Base-by-base conservation (phyloP, 495 filamentous ascomycete genomes). In the Xylaria sp. region DNA sequence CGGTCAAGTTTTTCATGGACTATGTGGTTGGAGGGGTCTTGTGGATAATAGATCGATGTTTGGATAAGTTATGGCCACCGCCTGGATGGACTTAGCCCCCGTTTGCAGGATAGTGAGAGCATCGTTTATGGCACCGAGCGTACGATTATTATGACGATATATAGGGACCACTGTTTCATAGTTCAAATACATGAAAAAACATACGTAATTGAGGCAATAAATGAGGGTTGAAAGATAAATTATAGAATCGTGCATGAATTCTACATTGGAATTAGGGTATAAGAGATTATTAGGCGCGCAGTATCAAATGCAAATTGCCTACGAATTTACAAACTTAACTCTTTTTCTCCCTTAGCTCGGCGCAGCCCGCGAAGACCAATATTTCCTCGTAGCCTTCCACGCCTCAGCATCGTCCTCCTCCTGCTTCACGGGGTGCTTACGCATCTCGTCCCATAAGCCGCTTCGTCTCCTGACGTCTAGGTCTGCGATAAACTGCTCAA, bases 311-410 rank as follows among this genome's bases (percentile, higher is more conserved):
- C 11, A 62, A 24, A 5, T 26, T 24, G 12, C 3, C 12, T 43
- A 29, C 21, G 29, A 24, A 43, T 24, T 43, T 2, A 40, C 12
- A 52, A 40, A 46, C 29, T 37, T 7, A 26, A 67, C 29, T 53
- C 46, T 35, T 14, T n/a, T 41, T 26, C 6, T 26, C 37, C 35
- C 21, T 55, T 43, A 68, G 65, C n/a, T 26, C 3, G 68, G 68
- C 33, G 75, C 63, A 17, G 70, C 29, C 24, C 74, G 73, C 1
- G 74, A 73, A 6, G 59, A 74, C 74, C 75, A 75, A 24, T 67
- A 71, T 44, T 52, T 71, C 52, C 44, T 61, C 52, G 77, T 70
- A 15, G 24, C 26, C 21, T 57, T 61, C 76, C 73, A 78, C 17
- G 76, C 74, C 48, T 70, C 26, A 3, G 61, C 65, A 31, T 78